Evolutionary conservation across 108 stramenopile species (phyloP), one percentile per base, ranked within the genome.

Genomic region (Discostella pseudostelligera): DNA sequence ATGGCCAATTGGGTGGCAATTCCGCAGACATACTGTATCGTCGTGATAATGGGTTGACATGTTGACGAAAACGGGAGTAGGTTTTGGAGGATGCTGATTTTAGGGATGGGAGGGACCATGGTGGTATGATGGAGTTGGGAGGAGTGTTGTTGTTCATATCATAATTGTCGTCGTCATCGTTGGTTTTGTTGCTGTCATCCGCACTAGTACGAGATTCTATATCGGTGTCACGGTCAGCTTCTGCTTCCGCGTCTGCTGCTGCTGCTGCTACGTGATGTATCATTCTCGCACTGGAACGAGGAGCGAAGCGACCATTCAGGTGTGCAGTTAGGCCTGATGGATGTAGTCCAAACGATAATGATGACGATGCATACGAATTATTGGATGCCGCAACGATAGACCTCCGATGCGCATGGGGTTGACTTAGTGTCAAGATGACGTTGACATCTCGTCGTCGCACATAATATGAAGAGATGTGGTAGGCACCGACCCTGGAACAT

Each of bases 31-130:
- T 76, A 63, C 89, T 87, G 72, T 81, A 91, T 35, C 81, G 62
- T 13, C 77, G 59, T 13, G 92, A 65, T 22, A 96, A 73, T 5
- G 95, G 95, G 78, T 96, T 96, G 57, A 92, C 90, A 56, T 96
- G 95, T 65, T 96, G 95, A 44, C 92, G 83, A 47, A 89, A 86
- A 11, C 92, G 81, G 7, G 72, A 57, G 60, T 64, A 70, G 19
- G 68, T 49, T 48, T 64, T 70, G 14, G 76, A 77, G 51, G 55
- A 62, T 37, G 63, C 25, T 37, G 44, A 39, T 8, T 49, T 45
- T 7, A 59, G 56, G 2, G 13, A 39, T 28, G 68, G 50, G 6
- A 66, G 45, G 3, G 67, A 69, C 76, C 76, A 77, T 25, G 76
- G 76, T 19, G 76, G 76, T 24, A 60, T 60, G 69, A 59, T 69